phyloP scores from a whole-genome alignment of 495 filamentous ascomycete species.

The Penicillium verhagenii region DNA sequence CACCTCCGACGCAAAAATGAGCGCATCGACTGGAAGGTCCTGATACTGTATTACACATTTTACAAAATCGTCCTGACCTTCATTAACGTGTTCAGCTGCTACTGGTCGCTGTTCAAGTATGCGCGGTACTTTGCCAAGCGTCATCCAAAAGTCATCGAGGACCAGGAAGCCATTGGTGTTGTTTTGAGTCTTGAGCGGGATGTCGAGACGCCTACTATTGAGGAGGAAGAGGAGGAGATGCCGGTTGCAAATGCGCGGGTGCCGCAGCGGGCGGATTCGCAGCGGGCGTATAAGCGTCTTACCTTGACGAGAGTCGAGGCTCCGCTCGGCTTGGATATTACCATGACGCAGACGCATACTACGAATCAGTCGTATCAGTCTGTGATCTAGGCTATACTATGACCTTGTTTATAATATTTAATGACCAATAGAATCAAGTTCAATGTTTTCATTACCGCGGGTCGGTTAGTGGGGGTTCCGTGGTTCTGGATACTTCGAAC shows the following conservation, averaged over 20 bases:
- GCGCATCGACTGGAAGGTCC: constrained; percentile 26
- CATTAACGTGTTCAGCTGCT: constrained; percentile 43
- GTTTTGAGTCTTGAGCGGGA: constrained; percentile 30
- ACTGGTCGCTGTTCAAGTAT: constrained; percentile 44
- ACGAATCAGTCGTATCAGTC: not conserved
- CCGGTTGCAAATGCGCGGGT: not conserved
- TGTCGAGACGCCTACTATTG: not conserved
- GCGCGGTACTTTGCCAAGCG: constrained; percentile 43
- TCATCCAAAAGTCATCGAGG: constrained; percentile 44
- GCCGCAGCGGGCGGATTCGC: not conserved
- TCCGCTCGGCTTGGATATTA: not conserved
- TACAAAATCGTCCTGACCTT: constrained; percentile 41
- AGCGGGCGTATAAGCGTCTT: constrained; percentile 3
- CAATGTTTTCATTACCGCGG: not conserved
- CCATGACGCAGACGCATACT: not conserved
- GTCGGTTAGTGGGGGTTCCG: too few species aligned
- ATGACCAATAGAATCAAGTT: not conserved
- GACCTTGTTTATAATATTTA: not conserved
- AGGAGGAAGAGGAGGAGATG: not conserved
- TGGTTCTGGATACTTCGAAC: too few species aligned
- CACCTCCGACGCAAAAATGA: constrained; percentile 42
- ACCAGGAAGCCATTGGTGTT: constrained; percentile 41
- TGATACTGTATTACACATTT: constrained; percentile 38
- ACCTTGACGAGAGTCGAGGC: constrained; percentile 10
- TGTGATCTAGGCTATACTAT: not conserved